phyloP scores from a whole-genome alignment of 352 stramenopile genomes.

The Phytopythium mirpurense region DNA sequence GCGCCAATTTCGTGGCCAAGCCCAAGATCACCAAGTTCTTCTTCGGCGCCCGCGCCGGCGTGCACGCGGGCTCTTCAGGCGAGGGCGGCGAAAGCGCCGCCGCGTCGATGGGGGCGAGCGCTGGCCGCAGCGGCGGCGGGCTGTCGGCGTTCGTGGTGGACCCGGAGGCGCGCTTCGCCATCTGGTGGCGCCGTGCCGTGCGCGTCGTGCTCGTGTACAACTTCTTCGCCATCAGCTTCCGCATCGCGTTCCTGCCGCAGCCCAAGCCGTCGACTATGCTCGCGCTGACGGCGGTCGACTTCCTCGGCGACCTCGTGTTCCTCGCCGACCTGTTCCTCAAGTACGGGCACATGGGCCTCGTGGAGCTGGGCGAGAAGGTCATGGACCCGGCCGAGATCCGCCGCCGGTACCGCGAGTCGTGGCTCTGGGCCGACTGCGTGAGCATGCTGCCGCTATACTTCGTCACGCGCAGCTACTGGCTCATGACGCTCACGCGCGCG shows the following conservation, averaged over 20 bases:
- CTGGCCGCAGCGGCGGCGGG: conserved; percentile 3
- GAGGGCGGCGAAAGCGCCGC: not conserved
- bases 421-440: conserved; percentile 28
- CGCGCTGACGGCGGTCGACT: conserved; percentile 33
- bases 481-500: conserved; percentile 30
- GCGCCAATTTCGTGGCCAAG: conserved; percentile 40
- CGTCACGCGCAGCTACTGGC: conserved; percentile 18
- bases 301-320: conserved; percentile 27
- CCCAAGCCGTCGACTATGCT: conserved; percentile 19
- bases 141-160: conserved; percentile 21
- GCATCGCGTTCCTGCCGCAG: conserved; percentile 34
- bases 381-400: conserved; percentile 33
- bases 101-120: conserved; percentile 8
- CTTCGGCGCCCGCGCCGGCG: not conserved
- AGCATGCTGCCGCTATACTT: conserved; percentile 42
- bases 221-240: conserved; percentile 45
- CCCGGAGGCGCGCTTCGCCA: conserved; percentile 32
- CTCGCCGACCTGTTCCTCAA: conserved; percentile 35
- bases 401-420: conserved; percentile 18
- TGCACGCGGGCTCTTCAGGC: not conserved
- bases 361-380: conserved; percentile 34
- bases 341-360: conserved; percentile 31
- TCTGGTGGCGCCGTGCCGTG: conserved; percentile 56
- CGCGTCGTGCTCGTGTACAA: conserved; percentile 47
- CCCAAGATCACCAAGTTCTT: conserved; percentile 40